Base-by-base conservation (phyloP, 164 flowering plant genomes). In the Pachysandra terminalis region DNA sequence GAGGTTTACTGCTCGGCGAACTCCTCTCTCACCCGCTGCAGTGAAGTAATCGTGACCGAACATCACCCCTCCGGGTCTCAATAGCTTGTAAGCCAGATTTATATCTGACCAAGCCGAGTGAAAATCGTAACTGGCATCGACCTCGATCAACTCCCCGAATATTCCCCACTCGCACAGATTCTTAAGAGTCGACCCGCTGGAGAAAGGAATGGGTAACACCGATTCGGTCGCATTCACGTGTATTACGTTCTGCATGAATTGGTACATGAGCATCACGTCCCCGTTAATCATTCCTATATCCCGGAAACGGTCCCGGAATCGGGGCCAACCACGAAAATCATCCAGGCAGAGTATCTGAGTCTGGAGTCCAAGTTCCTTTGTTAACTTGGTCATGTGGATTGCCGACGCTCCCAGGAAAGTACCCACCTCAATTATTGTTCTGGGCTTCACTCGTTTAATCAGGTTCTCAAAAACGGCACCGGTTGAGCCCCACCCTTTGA, bases 251-350 rank as follows among this genome's bases (percentile, higher is more conserved):
- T 86, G 87, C 84, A 90, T 79, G 77, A 87, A 90, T 77, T 87
- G 91, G 60, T 84, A 73, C 65, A 85, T 35, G 1, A 90, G 77
- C 77, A 81, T 28, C 3, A 79, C 81, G 76, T 90, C 90, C 48
- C 88, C 96, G 71, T 85, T 90, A 41, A 86, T 61, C 83, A 82
- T 70, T 6, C 21, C 32, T 1, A 86, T 72, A 72, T 82, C 82
- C 27, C 41, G 63, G 63, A 86, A 79, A 53, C 67, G 66, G 74
- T 73, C 75, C 12, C 73, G 67, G 65, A 84, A 90, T n/a, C 88
- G 86, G 27, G 96, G 84, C 96, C 96, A 90, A 0, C 96, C 96
- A 0, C 96, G 87, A 28, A 90, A 90, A 27, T 90, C 96, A 73
- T 90, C 96, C 17, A 90, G 37, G 77, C 96, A 88, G 25, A 90